Percentiles rank a stretch among this genome's conserved stretches.
Evolutionary conservation across 768 basidiomycete species (phyloP).

Genomic region (Suillus alpinus): DNA sequence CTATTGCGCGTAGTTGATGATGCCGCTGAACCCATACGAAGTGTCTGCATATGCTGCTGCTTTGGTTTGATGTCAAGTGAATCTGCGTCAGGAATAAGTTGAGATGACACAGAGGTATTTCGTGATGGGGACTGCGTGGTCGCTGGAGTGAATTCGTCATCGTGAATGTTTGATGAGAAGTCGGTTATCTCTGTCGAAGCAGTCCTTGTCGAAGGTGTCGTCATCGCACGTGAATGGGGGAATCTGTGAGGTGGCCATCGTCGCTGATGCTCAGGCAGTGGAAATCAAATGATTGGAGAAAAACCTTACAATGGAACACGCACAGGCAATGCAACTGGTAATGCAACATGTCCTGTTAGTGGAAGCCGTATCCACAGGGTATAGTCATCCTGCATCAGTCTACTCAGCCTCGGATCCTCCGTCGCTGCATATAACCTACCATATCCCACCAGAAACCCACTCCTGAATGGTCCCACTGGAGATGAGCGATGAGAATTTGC

Average conservation of each 20-base stretch:
- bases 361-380: conserved; percentile 9
- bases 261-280: neutral
- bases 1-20: neutral
- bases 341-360: neutral
- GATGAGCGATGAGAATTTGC: conserved; percentile 45
- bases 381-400: conserved; percentile 6
- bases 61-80: conserved; percentile 1
- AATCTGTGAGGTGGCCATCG: neutral
- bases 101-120: neutral
- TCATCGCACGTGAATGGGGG: neutral
- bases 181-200: neutral
- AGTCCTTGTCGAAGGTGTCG: neutral
- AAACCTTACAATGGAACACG: conserved; percentile 1
- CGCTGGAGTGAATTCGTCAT: neutral
- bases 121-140: neutral
- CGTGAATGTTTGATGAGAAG: neutral
- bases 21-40: neutral
- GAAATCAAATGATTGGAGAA: neutral
- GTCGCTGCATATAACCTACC: conserved; percentile 13
- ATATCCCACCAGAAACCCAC: conserved; percentile 38
- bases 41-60: neutral
- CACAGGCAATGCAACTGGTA: neutral
- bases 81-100: neutral
- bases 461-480: conserved; percentile 48
- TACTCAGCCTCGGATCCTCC: neutral